Evolutionary conservation across 495 filamentous ascomycete species (phyloP).

Genomic region (Glarea lozoyensis): DNA sequence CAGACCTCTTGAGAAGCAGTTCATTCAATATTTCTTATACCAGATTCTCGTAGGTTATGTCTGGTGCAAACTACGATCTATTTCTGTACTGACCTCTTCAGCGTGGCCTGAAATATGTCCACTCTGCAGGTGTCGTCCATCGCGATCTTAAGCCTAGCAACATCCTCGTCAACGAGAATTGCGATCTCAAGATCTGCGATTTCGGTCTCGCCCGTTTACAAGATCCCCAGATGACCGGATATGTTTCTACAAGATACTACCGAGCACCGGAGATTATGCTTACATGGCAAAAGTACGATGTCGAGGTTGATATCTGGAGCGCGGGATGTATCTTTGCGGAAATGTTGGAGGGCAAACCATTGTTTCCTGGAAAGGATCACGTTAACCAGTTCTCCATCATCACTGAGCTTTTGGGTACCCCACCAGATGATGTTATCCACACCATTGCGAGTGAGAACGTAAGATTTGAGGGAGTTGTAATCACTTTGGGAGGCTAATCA

Average conservation of each 20-base stretch:
- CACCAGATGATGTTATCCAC: constrained; percentile 95
- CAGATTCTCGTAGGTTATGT: constrained; percentile 74
- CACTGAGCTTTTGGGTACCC: constrained; percentile 94
- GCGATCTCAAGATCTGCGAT: constrained; percentile 98
- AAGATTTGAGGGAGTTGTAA: constrained; percentile 10
- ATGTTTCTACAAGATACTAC: constrained; percentile 98
- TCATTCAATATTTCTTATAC: constrained; percentile 99
- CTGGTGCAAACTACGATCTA: too few relatives aligned
- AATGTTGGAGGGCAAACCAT: constrained; percentile 96
- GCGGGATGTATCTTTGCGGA: constrained; percentile 98
- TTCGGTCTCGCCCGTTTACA: constrained; percentile 96
- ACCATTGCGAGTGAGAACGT: constrained; percentile 98
- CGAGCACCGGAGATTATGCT: constrained; percentile 99
- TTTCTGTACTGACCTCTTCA: constrained; percentile 36
- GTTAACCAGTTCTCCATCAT: constrained; percentile 99
- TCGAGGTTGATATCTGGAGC: constrained; percentile 99
- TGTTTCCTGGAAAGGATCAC: constrained; percentile 98
- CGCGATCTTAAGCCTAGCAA: constrained; percentile 97
- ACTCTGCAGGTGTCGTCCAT: constrained; percentile 96
- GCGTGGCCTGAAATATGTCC: constrained; percentile 98
- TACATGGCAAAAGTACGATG: constrained; percentile 99
- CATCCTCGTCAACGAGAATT: constrained; percentile 98
- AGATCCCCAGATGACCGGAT: constrained; percentile 99
- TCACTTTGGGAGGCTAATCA: constrained; percentile 2
- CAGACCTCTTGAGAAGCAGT: constrained; percentile 94